Base-by-base conservation (phyloP, 768 basidiomycete genomes). In the Favolaschia claudopus region DNA sequence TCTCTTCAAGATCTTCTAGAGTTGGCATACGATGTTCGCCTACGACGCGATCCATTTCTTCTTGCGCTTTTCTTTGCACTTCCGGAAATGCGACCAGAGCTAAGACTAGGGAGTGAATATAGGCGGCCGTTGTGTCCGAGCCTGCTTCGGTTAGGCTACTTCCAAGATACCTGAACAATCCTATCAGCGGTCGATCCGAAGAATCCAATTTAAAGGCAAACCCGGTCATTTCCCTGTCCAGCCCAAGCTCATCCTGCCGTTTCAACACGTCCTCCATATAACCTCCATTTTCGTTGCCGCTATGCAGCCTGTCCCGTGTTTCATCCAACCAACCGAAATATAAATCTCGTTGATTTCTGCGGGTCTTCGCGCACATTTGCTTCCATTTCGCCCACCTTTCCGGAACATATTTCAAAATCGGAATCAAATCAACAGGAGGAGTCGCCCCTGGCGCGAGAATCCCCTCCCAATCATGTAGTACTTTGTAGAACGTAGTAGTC, bases 301-400 rank as follows among this genome's bases (percentile, higher is more conserved):
- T 64, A 28, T 48, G 48, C n/a, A 75, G 29, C 7, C 74, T 59
- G 17, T 63, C 62, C 51, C 71, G 65, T 14, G 62, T 69, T 29
- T 69, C 65, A 4, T 67, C 61, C 20, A 75, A 50, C 12, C 75
- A 55, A 2, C 69, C 63, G 28, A 71, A 69, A 49, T 74, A 76
- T 15, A 76, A 46, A 12, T 56, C 50, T 17, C 69, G 67, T 43
- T 76, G 76, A 19, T 71, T 40, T 1, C 25, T 46, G 10, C 69
- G 56, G 17, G 66, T 56, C 27, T 70, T 63, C 29, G 57, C 63
- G 24, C 62, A 64, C 9, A 70, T 48, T 1, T 38, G 49, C 59
- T 78, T 78, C 77, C 77, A 77, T 9, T 64, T 50, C 7, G 75
- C 74, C 66, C 67, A 77, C 4, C 75, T 65, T 43, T 71, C 74